These are phyloP conservation scores for Fusarium secorum DNA, from an alignment of 2,329 filamentous ascomycete genomes.

Conservation along the genomic window DNA sequence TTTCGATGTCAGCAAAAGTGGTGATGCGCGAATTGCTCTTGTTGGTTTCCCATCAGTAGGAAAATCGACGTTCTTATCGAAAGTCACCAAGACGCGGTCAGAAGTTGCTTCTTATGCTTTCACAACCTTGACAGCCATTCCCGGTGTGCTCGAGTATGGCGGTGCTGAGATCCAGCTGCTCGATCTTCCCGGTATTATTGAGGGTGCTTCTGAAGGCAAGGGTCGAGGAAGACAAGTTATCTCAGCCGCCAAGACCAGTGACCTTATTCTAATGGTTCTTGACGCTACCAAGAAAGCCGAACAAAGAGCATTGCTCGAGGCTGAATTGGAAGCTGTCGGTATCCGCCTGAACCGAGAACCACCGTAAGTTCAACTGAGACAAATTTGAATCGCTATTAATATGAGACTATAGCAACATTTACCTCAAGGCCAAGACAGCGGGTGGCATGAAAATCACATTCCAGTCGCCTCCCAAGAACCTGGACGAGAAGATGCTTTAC, in stretches of 20 bases:
- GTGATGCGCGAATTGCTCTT: conserved; percentile 94
- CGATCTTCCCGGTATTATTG: conserved; percentile 97
- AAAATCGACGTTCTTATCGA: conserved; percentile 98
- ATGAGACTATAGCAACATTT: conserved; percentile 77
- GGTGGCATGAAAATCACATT: conserved; percentile 99
- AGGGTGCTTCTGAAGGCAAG: conserved; percentile 95
- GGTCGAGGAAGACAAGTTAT: conserved; percentile 96
- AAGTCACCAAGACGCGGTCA: conserved; percentile 97
- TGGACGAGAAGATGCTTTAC: conserved; percentile 98
- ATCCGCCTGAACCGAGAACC: conserved; percentile 92
- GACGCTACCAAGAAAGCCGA: conserved; percentile 97
- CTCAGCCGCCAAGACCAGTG: conserved; percentile 96
- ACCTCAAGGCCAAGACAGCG: conserved; percentile 93
- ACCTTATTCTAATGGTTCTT: conserved; percentile 94
- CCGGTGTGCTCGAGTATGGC: conserved; percentile 95
- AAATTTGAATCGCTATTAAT: conserved; percentile 20
- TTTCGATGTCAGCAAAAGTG: conserved; percentile 94
- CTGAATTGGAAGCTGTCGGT: conserved; percentile 92
- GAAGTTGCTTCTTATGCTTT: conserved; percentile 97
- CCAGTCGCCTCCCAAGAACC: conserved; percentile 82
- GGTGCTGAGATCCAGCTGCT: conserved; percentile 98
- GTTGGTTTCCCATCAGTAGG: conserved; percentile 99
- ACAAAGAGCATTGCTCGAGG: conserved; percentile 87
- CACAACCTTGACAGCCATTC: conserved; percentile 96
- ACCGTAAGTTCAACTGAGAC: conserved; percentile 65